Conservation (phyloP, 257 asterid genomes). For the Scutellaria minor region DNA sequence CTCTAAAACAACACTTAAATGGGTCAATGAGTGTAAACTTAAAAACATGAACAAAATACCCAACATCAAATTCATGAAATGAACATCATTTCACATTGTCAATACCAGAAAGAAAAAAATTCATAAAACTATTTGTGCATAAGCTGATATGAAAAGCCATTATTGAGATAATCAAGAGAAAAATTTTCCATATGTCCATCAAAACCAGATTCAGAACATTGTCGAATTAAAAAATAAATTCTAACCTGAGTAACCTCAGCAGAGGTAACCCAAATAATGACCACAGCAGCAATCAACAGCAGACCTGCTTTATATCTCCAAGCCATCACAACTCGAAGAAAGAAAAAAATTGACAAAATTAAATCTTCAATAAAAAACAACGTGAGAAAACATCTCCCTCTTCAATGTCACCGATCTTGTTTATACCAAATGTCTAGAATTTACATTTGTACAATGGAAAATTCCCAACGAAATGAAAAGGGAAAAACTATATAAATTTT, state of each 20-base stretch:
- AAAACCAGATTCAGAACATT: neutral
- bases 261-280: conserved; percentile 75
- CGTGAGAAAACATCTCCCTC: conserved; percentile 37
- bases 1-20: too few species aligned
- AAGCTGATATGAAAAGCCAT: neutral
- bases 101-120: neutral
- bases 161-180: neutral
- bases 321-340: conserved; percentile 50
- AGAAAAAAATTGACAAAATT: conserved; percentile 34
- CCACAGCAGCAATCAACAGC: conserved; percentile 61
- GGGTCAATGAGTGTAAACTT: too few species aligned
- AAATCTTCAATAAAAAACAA: conserved; percentile 15
- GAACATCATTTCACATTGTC: neutral
- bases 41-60: too few species aligned
- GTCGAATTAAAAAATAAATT: neutral
- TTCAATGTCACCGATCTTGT: conserved; percentile 1
- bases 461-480: neutral
- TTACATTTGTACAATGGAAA: neutral
- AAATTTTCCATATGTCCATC: neutral
- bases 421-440: neutral
- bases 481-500: neutral
- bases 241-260: conserved; percentile 79
- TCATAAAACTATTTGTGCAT: neutral
- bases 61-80: conserved; percentile 8
- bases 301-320: conserved; percentile 73